These are phyloP conservation scores for Physcomitrium patens DNA, from an alignment of 225 moss, liverwort and hornwort genomes.

Conservation along the genomic window DNA sequence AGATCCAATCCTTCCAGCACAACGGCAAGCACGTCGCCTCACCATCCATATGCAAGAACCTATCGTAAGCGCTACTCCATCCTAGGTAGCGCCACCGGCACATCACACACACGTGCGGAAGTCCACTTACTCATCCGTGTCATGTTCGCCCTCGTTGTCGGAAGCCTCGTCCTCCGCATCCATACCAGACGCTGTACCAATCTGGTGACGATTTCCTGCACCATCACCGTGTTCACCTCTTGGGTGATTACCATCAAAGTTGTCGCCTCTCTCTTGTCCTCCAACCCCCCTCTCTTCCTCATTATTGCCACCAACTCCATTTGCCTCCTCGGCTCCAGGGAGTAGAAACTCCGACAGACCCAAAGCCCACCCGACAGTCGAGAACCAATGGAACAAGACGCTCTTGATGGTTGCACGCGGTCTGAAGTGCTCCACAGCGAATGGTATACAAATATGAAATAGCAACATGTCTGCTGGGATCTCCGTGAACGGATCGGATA, in stretches of 20 bases:
- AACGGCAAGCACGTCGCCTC: not conserved
- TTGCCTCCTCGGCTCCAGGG: slow-evolving; percentile 71
- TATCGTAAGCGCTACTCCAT: not conserved
- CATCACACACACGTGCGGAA: not conserved
- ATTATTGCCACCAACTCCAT: slow-evolving; percentile 62
- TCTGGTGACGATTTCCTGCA: slow-evolving; percentile 37
- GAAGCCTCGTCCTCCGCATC: slow-evolving; percentile 28
- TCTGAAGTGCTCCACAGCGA: slow-evolving; percentile 96
- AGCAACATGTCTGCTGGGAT: slow-evolving; percentile 99
- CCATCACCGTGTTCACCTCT: slow-evolving; percentile 44
- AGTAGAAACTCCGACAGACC: slow-evolving; percentile 89
- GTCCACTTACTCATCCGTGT: slow-evolving; percentile 40
- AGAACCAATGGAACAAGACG: slow-evolving; percentile 92
- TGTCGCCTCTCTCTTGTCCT: slow-evolving; percentile 46
- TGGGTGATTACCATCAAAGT: slow-evolving; percentile 48
- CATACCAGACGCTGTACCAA: slow-evolving; percentile 38
- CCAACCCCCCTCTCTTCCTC: slow-evolving; percentile 46
- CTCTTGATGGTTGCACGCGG: slow-evolving; percentile 92
- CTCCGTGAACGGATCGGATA: slow-evolving; percentile 98
- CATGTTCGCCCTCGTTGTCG: slow-evolving; percentile 43
- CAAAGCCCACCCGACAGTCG: slow-evolving; percentile 79
- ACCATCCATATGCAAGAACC: not conserved
- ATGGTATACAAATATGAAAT: slow-evolving; percentile 97
- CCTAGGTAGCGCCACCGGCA: not conserved
- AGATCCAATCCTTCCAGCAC: not conserved